Base-by-base conservation (phyloP, 2,329 filamentous ascomycete species). In the Tolypocladium endophyticum region DNA sequence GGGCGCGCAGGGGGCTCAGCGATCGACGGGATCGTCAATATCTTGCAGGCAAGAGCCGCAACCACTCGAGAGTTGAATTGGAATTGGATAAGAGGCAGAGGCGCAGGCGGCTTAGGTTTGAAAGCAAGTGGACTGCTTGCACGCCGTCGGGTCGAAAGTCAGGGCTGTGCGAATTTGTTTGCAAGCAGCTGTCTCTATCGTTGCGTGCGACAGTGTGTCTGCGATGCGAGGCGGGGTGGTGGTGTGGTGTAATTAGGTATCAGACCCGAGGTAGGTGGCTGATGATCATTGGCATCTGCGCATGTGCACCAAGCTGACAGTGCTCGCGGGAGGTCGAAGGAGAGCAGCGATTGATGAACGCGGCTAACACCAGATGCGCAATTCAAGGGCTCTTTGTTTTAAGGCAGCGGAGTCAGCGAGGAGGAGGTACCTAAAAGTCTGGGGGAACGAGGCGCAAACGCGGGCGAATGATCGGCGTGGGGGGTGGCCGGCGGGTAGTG, bases 401-500 rank as follows among this genome's bases (percentile, higher is more conserved):
- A 14, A 20, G 4, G 36, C 57, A 50, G 50, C 8, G 36, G 45
- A 33, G 45, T 55, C 33, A 47, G 53, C 58, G n/a, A 54, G 14
- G 36, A 54, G 5, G 45, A 56, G 50, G 4, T 18, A 18, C 35
- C 23, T 12, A 23, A 43, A 8, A 35, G 18, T 16, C 33, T 36
- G 36, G 35, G 43, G 23, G 45, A 5, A 41, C 2, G 36, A 30
- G 39, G 23, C 39, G 54, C 53, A 54, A 38, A 52, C 33, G 58
- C 43, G 38, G 52, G 54, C 35, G 39, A 50, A 36, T 12, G 58
- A 59, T 59, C 54, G 54, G 43, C 54, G 56, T 55, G 56, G 59
- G 55, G 50, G 47, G 55, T 25, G 59, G 58, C 58, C 58, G 58
- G 58, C 58, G 58, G 58, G 52, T 50, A 55, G 52, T 47, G 58